phyloP scores from a whole-genome alignment of 306 rosid genomes.

The Dryas octopetala region DNA sequence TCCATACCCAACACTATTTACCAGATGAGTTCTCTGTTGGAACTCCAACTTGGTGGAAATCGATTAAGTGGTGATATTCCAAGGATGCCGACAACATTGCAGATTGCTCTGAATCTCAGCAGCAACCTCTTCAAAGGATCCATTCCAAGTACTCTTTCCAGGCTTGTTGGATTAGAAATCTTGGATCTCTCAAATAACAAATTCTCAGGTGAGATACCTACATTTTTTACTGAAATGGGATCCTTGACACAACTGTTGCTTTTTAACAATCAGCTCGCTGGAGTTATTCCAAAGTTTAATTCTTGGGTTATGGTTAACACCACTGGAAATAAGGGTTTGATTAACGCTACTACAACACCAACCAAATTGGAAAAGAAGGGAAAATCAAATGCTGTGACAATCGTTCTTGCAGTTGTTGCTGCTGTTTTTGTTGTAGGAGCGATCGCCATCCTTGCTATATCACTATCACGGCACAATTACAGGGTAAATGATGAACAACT shows the following conservation, averaged over 20 bases:
- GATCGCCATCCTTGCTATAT: constrained; percentile 34
- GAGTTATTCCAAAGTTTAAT: constrained; percentile 37
- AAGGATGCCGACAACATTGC: constrained; percentile 50
- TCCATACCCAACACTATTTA: constrained; percentile 43
- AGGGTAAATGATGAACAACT: constrained; percentile 45
- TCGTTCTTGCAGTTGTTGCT: constrained; percentile 51
- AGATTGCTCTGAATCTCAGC: constrained; percentile 76
- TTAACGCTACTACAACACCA: not conserved
- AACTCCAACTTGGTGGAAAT: constrained; percentile 74
- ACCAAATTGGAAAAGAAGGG: constrained; percentile 22
- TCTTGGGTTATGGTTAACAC: constrained; percentile 10
- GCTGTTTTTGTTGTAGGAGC: constrained; percentile 42
- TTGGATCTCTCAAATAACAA: constrained; percentile 82
- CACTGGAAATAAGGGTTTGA: constrained; percentile 32
- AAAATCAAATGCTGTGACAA: constrained; percentile 33
- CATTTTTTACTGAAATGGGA: constrained; percentile 10
- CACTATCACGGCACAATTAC: constrained; percentile 41
- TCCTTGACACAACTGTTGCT: constrained; percentile 55
- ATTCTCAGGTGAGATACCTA: constrained; percentile 58
- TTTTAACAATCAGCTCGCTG: constrained; percentile 57
- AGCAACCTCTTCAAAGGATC: constrained; percentile 54
- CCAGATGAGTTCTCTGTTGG: constrained; percentile 34
- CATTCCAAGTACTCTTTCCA: constrained; percentile 41
- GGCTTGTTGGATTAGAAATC: constrained; percentile 40
- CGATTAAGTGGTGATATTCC: constrained; percentile 57